These are phyloP conservation scores for Boletales sp. DNA, from an alignment of 768 basidiomycete species.

Conservation along the genomic window DNA sequence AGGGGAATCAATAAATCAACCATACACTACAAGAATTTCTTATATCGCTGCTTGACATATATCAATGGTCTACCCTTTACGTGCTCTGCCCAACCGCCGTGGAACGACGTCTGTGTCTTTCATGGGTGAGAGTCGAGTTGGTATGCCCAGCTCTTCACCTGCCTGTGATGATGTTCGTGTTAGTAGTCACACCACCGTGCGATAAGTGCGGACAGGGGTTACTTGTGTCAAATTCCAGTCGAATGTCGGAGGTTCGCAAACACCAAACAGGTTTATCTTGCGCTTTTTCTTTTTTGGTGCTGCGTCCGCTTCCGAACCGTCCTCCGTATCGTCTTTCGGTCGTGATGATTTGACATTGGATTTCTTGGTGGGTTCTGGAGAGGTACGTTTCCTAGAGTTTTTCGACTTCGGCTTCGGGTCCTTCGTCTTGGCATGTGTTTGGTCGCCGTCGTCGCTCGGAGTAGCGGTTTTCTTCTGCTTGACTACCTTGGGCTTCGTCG, in stretches of 20 bases:
- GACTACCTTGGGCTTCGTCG: slow-evolving; percentile 24
- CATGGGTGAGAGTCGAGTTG: slow-evolving; percentile 63
- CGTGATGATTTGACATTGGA: slow-evolving; percentile 14
- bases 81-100: slow-evolving; percentile 33
- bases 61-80: slow-evolving; percentile 15
- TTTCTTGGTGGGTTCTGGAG: slow-evolving; percentile 20
- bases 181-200: background rate
- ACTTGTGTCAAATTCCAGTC: slow-evolving; percentile 45
- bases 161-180: slow-evolving; percentile 16
- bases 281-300: slow-evolving; percentile 64
- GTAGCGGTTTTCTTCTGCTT: slow-evolving; percentile 21
- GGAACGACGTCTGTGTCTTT: slow-evolving; percentile 53
- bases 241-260: slow-evolving; percentile 38
- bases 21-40: background rate
- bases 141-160: slow-evolving; percentile 54
- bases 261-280: slow-evolving; percentile 61
- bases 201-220: slow-evolving; percentile 6
- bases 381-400: slow-evolving; percentile 16
- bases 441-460: slow-evolving; percentile 15
- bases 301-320: slow-evolving; percentile 17
- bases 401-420: slow-evolving; percentile 4
- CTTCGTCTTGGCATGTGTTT: slow-evolving; percentile 13
- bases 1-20: background rate
- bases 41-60: no score
- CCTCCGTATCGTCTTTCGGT: slow-evolving; percentile 15